Percentiles rank a stretch among this genome's conserved stretches.
phyloP scores from a whole-genome alignment of 345 rosid species.

The Isatis tinctoria region DNA sequence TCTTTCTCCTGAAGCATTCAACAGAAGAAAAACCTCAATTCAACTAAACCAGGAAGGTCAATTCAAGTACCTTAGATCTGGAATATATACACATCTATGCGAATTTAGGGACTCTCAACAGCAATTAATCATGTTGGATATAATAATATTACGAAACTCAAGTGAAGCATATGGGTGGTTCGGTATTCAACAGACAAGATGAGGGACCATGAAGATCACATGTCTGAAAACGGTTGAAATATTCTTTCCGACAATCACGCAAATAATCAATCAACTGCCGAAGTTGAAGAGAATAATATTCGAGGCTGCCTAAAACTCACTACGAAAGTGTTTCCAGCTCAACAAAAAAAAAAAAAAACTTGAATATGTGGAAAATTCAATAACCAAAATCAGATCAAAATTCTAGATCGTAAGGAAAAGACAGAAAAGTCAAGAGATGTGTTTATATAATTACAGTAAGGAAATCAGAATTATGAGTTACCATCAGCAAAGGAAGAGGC shows the following conservation, averaged over 20 bases:
- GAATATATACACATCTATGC: slow-evolving; percentile 1
- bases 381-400: slow-evolving; percentile 3
- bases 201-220: slow-evolving; percentile 19
- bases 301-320: neutral
- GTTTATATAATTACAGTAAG: neutral
- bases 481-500: slow-evolving; percentile 26
- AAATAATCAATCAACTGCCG: slow-evolving; percentile 21
- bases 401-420: slow-evolving; percentile 6
- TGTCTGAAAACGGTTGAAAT: slow-evolving; percentile 19
- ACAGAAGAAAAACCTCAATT: neutral
- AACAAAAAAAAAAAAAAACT: neutral
- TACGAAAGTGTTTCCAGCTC: slow-evolving; percentile 7
- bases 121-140: neutral
- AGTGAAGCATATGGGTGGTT: slow-evolving; percentile 21
- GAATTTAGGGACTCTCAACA: neutral
- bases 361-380: neutral
- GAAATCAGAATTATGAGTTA: neutral
- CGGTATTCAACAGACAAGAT: slow-evolving; percentile 25
- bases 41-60: neutral
- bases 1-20: slow-evolving; percentile 38
- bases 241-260: slow-evolving; percentile 21
- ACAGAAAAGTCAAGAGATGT: neutral
- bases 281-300: neutral
- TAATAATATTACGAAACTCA: neutral
- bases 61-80: slow-evolving; percentile 12